Conservation (phyloP, 169 alveolate species). For the Toxoplasma gondii region DNA sequence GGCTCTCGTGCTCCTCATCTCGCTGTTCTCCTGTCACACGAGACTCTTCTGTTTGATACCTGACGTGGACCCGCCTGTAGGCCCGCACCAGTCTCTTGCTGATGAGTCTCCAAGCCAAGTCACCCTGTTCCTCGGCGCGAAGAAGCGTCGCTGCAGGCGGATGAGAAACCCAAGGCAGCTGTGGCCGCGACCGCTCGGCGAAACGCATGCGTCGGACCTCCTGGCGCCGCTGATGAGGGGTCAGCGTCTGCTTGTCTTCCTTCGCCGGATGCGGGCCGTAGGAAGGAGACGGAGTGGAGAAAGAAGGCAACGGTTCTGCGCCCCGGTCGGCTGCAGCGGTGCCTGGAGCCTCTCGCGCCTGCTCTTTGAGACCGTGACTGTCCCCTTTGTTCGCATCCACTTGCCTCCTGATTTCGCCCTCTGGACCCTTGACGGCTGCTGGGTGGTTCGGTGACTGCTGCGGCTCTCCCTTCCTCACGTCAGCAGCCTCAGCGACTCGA, state of each 20-base stretch:
- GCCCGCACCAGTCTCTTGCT: neutral
- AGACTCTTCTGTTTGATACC: too few relatives aligned
- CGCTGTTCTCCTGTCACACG: too few relatives aligned
- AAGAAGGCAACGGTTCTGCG: neutral
- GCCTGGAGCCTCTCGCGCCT: neutral
- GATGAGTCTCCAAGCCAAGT: neutral
- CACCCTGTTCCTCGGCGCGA: neutral
- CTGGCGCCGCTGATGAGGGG: neutral
- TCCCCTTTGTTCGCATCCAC: neutral
- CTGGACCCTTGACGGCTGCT: neutral
- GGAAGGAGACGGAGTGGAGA: neutral
- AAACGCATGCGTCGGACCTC: neutral
- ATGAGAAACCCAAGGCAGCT: neutral
- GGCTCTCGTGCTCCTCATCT: too few relatives aligned
- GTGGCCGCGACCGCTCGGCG: slow-evolving; percentile 8
- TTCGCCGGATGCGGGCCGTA: neutral
- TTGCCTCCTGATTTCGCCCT: too few relatives aligned
- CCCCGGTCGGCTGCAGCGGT: neutral
- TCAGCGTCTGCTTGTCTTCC: neutral
- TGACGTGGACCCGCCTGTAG: neutral
- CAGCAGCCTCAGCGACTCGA: neutral
- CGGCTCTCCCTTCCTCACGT: neutral
- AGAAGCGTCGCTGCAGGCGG: neutral
- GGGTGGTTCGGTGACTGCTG: neutral
- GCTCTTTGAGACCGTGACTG: neutral